Base-by-base conservation (phyloP, 345 rosid genomes). In the Brassica carinata region DNA sequence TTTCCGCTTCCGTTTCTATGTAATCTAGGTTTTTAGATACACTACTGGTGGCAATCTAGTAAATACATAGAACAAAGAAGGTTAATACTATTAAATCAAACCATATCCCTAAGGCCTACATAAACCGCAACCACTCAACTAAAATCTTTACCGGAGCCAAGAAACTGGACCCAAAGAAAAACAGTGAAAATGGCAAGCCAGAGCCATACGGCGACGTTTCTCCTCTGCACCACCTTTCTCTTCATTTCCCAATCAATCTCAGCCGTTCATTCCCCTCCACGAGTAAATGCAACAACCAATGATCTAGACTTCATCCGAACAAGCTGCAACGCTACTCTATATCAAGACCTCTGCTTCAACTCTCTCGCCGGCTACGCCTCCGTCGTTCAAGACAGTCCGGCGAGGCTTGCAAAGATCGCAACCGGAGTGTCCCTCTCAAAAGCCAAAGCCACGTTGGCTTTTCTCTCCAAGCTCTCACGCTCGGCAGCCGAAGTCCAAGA, bases 281-380 rank as follows among this genome's bases (percentile, higher is more conserved):
- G 64, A 58, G 4, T 73, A 70, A 61, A 73, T 74, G 48, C 73
- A 14, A 68, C 63, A 62, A 27, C 87, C 67, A 84, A 78, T 85
- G 79, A 34, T 85, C 69, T 86, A 0, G 88, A 88, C 11, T 95
- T 88, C 90, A 89, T 94, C 87, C 89, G 89, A 5, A 68, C 87
- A n/a, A 90, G 89, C 86, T 94, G 98, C 90, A 83, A 80, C 84
- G 81, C 88, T 4, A 95, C 99, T 4, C 80, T 85, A 4, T 91
- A 95, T 86, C 98, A 94, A 1, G 93, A 91, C 67, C 51, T 95
- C 72, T 95, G 99, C 87, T 93, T 80, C 85, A 48, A 83, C 45
- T 86, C 97, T 7, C 92, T 95, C 62, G 79, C 83, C 38, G 87
- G 86, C 79, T 91, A 91, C 81, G 87, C 97, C 79, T 66, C 69